Percentiles rank a stretch among this genome's conserved stretches.
Conservation (phyloP, 2,329 filamentous ascomycete genomes). For the Scleromitrula shiraiana region DNA sequence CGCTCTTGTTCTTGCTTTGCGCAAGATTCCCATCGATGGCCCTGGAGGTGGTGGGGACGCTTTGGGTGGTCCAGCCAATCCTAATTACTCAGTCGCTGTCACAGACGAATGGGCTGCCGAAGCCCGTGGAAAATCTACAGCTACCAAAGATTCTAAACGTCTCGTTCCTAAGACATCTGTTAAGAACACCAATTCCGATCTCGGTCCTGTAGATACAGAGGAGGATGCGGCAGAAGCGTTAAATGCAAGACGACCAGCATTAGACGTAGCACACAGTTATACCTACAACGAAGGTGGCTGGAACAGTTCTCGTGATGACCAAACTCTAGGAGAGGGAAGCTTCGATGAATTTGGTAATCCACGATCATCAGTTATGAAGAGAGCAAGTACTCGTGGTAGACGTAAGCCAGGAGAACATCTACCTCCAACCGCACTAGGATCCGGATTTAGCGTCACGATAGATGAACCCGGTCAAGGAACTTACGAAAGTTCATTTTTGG, state of each 20-base stretch:
- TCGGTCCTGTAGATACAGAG: conserved; percentile 27
- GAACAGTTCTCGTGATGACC: conserved; percentile 1
- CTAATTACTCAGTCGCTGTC: conserved; percentile 72
- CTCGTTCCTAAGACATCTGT: conserved; percentile 45
- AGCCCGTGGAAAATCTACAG: conserved; percentile 51
- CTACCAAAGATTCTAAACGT: conserved; percentile 56
- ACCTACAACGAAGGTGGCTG: conserved; percentile 28
- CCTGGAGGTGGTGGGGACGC: conserved; percentile 64
- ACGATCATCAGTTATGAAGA: conserved; percentile 22
- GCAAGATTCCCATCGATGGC: conserved; percentile 76
- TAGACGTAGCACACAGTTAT: conserved; percentile 16
- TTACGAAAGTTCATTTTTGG: neutral
- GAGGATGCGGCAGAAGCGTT: conserved; percentile 36
- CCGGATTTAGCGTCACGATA: conserved; percentile 8
- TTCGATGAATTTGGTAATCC: conserved; percentile 20
- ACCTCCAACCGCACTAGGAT: conserved; percentile 5
- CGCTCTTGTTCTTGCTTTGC: conserved; percentile 75
- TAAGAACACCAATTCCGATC: conserved; percentile 9
- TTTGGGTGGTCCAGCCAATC: conserved; percentile 62
- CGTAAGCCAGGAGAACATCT: conserved; percentile 23
- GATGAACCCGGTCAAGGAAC: neutral
- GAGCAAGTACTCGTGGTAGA: conserved; percentile 24
- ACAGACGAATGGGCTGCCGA: conserved; percentile 57
- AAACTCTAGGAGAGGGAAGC: conserved; percentile 6
- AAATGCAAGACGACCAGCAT: conserved; percentile 18